Conservation (phyloP, 2,329 filamentous ascomycete species). For the Thelonectria discophora region DNA sequence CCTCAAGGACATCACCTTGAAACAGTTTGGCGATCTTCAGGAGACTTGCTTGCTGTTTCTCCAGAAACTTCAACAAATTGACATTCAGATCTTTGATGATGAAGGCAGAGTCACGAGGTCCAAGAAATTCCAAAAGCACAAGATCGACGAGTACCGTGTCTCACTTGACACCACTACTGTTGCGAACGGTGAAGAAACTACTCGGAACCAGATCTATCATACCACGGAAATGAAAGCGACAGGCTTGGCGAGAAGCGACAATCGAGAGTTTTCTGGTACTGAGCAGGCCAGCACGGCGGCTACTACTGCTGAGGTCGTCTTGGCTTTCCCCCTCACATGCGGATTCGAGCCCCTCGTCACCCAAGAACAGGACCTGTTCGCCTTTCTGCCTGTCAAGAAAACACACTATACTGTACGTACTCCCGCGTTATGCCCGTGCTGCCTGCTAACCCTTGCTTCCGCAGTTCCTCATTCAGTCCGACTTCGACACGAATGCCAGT, state of each 20-base stretch:
- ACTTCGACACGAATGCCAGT: constrained; percentile 30
- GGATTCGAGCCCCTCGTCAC: background rate
- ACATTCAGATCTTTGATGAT: constrained; percentile 13
- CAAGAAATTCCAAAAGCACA: constrained; percentile 18
- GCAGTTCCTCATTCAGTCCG: constrained; percentile 33
- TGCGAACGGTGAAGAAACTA: background rate
- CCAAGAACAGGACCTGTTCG: constrained; percentile 28
- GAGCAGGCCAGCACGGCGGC: background rate
- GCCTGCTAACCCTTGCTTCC: too few relatives aligned
- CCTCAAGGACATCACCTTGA: constrained; percentile 3
- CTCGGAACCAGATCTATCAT: constrained; percentile 18
- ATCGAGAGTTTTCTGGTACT: constrained; percentile 13
- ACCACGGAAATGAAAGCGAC: constrained; percentile 15
- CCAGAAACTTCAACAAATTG: constrained; percentile 20
- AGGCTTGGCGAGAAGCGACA: constrained; percentile 21
- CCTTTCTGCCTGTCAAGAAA: constrained; percentile 22
- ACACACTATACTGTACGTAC: constrained; percentile 20
- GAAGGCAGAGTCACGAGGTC: constrained; percentile 1
- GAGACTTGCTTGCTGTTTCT: constrained; percentile 28
- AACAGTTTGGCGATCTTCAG: constrained; percentile 23
- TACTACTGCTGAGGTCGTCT: constrained; percentile 24
- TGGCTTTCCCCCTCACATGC: constrained; percentile 29
- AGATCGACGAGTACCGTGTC: constrained; percentile 9
- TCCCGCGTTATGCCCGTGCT: background rate
- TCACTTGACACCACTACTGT: constrained; percentile 13